Base-by-base conservation (phyloP, 2,329 filamentous ascomycete genomes). In the Aspergillus fijiensis region DNA sequence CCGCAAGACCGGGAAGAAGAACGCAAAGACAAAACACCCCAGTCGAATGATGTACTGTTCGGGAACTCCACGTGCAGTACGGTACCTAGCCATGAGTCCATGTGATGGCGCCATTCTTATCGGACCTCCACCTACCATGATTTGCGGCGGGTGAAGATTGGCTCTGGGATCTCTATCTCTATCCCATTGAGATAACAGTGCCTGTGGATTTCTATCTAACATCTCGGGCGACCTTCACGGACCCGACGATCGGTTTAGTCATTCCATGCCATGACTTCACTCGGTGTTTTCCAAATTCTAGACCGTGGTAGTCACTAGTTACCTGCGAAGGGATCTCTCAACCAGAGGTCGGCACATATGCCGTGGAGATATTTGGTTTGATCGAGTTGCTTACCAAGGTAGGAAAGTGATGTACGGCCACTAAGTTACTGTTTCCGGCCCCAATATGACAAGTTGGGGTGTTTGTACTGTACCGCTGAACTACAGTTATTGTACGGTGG, bases 1-100 rank as follows among this genome's bases (percentile, higher is more conserved):
- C 42, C 42, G 53, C 27, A 35, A 49, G 19, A 35, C 53, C 7
- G 27, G 39, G 39, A 45, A 45, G 39, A 42, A 19, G 39, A 45
- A 19, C 19, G n/a, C 11, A 19, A 33, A 33, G 42, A 49, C 25
- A 35, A 55, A 16, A 35, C 11, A 12, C 14, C 53, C 53, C 42
- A 55, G 25, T 55, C 35, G 27, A n/a, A 48, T 47, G 48, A 49
- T 48, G 25, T 55, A 55, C 42, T 48, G 42, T 55, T 49, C 29
- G 53, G 45, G 29, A 42, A 55, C 21, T 55, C 45, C 42, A 55
- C 45, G 42, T 55, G 42, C 53, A 48, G 27, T 23, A 19, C 1
- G 19, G 19, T 19, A 5, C 23, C 23, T 23, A 45, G 53, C 48
- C 53, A 55, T 35, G 53, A 25, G n/a, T 29, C 33, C 19, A 29